Evolutionary conservation across 805 yeast genomes (phyloP).

Genomic region (Candida koratica): DNA sequence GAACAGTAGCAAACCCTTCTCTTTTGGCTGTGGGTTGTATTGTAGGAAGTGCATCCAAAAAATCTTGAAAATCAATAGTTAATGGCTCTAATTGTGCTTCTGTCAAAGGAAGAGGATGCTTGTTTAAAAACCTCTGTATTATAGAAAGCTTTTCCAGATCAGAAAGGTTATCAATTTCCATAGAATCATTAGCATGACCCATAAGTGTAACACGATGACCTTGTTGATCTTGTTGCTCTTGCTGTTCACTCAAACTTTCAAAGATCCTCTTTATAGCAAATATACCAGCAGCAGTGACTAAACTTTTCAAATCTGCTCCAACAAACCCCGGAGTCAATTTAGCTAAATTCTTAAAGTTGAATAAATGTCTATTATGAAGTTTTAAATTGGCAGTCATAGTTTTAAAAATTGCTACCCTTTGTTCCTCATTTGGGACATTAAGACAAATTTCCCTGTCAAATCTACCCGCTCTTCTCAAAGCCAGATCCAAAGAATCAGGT

Average conservation of each 20-base stretch:
- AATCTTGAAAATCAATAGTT: constrained; percentile 74
- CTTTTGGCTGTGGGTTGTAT: constrained; percentile 97
- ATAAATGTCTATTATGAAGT: constrained; percentile 51
- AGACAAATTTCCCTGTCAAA: constrained; percentile 93
- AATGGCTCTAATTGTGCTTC: constrained; percentile 71
- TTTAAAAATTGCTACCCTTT: constrained; percentile 69
- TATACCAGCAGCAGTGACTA: constrained; percentile 93
- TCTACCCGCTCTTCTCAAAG: constrained; percentile 93
- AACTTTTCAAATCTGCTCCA: constrained; percentile 93
- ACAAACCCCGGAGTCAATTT: constrained; percentile 96
- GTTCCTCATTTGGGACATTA: constrained; percentile 87
- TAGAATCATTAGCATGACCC: constrained; percentile 17
- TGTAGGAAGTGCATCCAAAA: constrained; percentile 79
- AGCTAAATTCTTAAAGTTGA: constrained; percentile 72
- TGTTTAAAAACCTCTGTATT: constrained; percentile 65
- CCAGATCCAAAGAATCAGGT: constrained; percentile 93
- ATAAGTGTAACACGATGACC: too few species aligned
- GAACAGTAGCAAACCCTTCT: constrained; percentile 98
- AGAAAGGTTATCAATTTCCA: constrained; percentile 35
- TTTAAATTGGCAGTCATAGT: constrained; percentile 68
- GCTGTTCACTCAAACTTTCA: constrained; percentile 47
- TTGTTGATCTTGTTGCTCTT: constrained; percentile 23
- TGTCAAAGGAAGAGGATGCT: constrained; percentile 78
- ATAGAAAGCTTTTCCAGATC: constrained; percentile 48
- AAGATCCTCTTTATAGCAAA: constrained; percentile 91